phyloP scores from a whole-genome alignment of 139 green algal species.

The Spirogloea muscicola region DNA sequence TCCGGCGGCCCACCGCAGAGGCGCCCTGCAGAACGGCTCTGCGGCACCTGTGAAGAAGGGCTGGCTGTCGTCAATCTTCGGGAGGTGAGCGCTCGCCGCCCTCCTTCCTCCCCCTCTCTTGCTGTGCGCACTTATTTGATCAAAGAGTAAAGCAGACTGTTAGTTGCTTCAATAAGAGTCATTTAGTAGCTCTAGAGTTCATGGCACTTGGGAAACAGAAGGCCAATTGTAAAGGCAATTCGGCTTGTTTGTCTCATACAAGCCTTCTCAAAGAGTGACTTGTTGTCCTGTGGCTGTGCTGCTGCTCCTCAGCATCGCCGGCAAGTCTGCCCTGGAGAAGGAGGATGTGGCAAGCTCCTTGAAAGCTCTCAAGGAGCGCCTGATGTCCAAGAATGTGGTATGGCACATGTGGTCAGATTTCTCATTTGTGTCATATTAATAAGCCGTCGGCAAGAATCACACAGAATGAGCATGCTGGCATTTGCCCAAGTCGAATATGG shows the following conservation, averaged over 20 bases:
- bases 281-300: background rate
- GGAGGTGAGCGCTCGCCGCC: too few relatives aligned
- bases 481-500: too few relatives aligned
- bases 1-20: background rate
- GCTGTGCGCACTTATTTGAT: too few relatives aligned
- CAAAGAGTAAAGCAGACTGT: background rate
- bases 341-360: conserved; percentile 82
- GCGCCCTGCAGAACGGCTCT: background rate
- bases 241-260: background rate
- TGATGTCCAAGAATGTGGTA: conserved; percentile 95
- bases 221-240: background rate
- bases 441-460: too few relatives aligned
- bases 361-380: conserved; percentile 79
- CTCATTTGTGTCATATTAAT: too few relatives aligned
- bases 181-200: background rate
- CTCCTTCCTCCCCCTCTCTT: too few relatives aligned
- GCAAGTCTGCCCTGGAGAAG: conserved; percentile 67
- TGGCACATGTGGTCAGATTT: too few relatives aligned
- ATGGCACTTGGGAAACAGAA: background rate
- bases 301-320: conserved; percentile 45
- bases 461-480: too few relatives aligned
- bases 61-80: conserved; percentile 46
- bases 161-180: background rate
- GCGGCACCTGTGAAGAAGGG: background rate
- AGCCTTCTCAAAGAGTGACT: background rate